Evolutionary conservation across 2,329 filamentous ascomycete species (phyloP).

Genomic region (Plectosphaerella cucumerina): DNA sequence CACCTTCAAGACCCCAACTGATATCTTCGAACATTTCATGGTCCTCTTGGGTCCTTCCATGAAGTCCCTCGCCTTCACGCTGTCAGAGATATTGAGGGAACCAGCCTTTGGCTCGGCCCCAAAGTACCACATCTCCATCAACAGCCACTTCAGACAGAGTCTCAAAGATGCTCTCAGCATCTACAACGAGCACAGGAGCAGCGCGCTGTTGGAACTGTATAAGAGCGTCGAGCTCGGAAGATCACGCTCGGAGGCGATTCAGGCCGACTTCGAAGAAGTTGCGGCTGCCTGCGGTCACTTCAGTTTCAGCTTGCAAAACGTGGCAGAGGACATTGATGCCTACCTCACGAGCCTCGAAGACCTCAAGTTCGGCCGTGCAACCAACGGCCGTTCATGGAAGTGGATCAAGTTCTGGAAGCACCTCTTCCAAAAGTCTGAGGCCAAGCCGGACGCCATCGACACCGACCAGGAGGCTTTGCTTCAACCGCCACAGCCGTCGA

Average conservation of each 20-base stretch:
- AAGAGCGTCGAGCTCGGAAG: constrained; percentile 69
- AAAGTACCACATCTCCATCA: constrained; percentile 66
- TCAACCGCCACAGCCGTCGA: constrained; percentile 24
- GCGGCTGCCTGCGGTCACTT: constrained; percentile 98
- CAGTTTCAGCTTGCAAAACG: constrained; percentile 84
- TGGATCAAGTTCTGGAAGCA: constrained; percentile 78
- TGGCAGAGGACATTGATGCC: constrained; percentile 82
- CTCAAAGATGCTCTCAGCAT: constrained; percentile 75
- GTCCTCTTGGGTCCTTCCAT: constrained; percentile 85
- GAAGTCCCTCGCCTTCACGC: constrained; percentile 89
- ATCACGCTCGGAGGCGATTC: constrained; percentile 65
- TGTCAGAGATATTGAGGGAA: constrained; percentile 84
- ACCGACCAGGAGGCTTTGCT: constrained; percentile 38
- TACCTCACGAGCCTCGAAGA: constrained; percentile 85
- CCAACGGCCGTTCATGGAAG: constrained; percentile 65
- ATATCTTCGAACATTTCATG: constrained; percentile 92
- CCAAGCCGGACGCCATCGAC: constrained; percentile 26
- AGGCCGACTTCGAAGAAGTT: constrained; percentile 95
- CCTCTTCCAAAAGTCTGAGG: constrained; percentile 12
- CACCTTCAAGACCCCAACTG: constrained; percentile 58
- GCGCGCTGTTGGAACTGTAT: constrained; percentile 77
- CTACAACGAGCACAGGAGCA: constrained; percentile 70
- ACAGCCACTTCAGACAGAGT: constrained; percentile 76
- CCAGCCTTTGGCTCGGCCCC: constrained; percentile 72
- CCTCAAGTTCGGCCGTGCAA: constrained; percentile 66